These are phyloP conservation scores for Lobosporangium transversale DNA, from an alignment of 192 early-diverging fungal species.

Conservation along the genomic window DNA sequence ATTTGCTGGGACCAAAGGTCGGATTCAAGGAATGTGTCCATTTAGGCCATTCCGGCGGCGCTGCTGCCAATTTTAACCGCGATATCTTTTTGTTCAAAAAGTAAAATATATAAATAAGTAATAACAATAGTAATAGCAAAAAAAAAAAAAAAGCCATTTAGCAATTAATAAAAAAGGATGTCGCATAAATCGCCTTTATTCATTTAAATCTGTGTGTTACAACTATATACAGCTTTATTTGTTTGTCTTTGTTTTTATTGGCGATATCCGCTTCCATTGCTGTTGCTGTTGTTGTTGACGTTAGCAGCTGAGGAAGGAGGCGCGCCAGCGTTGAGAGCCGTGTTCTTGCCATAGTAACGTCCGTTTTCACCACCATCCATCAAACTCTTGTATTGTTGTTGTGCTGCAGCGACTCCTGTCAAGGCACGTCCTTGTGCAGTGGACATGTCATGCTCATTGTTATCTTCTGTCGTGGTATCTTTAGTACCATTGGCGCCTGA, in stretches of 20 bases:
- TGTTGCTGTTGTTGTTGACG: background rate
- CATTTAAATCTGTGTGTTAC: no score
- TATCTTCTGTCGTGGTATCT: background rate
- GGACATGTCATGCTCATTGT: no score
- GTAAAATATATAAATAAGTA: no score
- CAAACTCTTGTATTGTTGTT: conserved; percentile 32
- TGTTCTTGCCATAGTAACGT: conserved; percentile 4
- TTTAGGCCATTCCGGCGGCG: conserved; percentile 33
- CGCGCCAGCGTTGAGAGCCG: conserved; percentile 13
- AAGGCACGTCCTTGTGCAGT: conserved; percentile 20
- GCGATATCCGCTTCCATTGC: background rate
- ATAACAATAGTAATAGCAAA: no score
- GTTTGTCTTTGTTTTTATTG: background rate
- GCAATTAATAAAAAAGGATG: no score
- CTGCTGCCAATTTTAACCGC: conserved; percentile 37
- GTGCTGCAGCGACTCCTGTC: conserved; percentile 12
- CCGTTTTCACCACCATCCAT: conserved; percentile 33
- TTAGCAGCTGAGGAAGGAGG: no score
- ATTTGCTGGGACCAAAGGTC: conserved; percentile 42
- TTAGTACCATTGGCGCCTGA: conserved; percentile 15
- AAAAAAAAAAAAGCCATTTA: no score
- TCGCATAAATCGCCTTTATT: no score
- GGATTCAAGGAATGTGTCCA: conserved; percentile 47
- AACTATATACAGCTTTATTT: no score
- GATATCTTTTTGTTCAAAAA: conserved; percentile 36